Conservation (phyloP, 129 eudicot species). For the Artemisia annua region DNA sequence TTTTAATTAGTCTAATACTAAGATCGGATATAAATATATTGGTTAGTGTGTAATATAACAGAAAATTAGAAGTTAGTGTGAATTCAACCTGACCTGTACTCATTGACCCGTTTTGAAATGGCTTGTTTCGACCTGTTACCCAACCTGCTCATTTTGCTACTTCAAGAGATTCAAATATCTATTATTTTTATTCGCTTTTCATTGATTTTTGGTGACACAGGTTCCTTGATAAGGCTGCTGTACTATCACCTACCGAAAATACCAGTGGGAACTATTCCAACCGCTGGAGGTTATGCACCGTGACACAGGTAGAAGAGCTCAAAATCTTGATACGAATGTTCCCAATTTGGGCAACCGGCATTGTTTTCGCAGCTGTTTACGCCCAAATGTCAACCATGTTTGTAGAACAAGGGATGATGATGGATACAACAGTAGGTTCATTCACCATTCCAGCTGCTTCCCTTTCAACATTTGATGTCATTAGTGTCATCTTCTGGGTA, state of each 20-base stretch:
- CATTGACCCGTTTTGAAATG: too few relatives aligned
- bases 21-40: too few relatives aligned
- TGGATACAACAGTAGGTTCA: slow-evolving; percentile 69
- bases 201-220: slow-evolving; percentile 30
- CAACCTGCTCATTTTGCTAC: not conserved
- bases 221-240: slow-evolving; percentile 86
- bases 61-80: too few relatives aligned
- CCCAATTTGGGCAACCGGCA: slow-evolving; percentile 91
- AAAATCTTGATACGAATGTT: slow-evolving; percentile 84
- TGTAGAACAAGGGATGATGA: slow-evolving; percentile 83
- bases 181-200: not conserved
- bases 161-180: too few relatives aligned
- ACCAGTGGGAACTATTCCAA: slow-evolving; percentile 45
- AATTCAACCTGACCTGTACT: too few relatives aligned
- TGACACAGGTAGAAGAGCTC: slow-evolving; percentile 84
- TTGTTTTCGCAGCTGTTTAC: slow-evolving; percentile 72
- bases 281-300: slow-evolving; percentile 86
- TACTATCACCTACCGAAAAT: slow-evolving; percentile 45
- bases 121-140: too few relatives aligned
- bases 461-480: slow-evolving; percentile 62
- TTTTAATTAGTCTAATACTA: too few relatives aligned
- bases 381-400: slow-evolving; percentile 89
- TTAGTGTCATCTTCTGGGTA: slow-evolving; percentile 83
- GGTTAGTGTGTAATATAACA: too few relatives aligned
- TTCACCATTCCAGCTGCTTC: slow-evolving; percentile 82